These are phyloP conservation scores for Corniculantispora saksenae DNA, from an alignment of 2,329 filamentous ascomycete genomes.

Conservation along the genomic window DNA sequence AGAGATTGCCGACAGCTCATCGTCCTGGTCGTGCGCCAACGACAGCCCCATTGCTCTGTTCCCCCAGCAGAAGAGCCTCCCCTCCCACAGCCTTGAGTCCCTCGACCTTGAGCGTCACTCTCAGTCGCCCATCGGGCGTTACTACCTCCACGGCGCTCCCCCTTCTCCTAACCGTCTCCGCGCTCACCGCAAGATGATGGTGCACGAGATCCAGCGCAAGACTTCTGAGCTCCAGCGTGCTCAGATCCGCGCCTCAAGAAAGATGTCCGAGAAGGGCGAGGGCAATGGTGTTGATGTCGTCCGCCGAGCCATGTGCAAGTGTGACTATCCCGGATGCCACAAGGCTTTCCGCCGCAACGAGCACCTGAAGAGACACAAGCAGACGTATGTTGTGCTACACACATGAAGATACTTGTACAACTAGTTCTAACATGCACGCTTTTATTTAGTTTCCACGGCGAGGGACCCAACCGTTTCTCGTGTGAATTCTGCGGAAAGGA, in stretches of 20 bases:
- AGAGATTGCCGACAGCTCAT: slow-evolving; percentile 38
- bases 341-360: slow-evolving; percentile 55
- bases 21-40: slow-evolving; percentile 42
- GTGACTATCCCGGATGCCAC: slow-evolving; percentile 47
- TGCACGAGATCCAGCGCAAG: slow-evolving; percentile 46
- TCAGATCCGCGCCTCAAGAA: slow-evolving; percentile 38
- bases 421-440: slow-evolving; percentile 7
- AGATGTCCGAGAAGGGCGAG: slow-evolving; percentile 32
- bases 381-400: slow-evolving; percentile 43
- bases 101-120: slow-evolving; percentile 40
- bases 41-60: slow-evolving; percentile 45
- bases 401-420: not conserved
- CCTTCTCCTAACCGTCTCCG: slow-evolving; percentile 36
- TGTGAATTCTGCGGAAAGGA: slow-evolving; percentile 47
- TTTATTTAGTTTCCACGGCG: slow-evolving; percentile 36
- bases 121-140: slow-evolving; percentile 35
- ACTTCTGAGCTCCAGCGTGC: slow-evolving; percentile 45
- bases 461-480: slow-evolving; percentile 40
- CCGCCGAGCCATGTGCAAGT: slow-evolving; percentile 45
- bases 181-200: slow-evolving; percentile 41
- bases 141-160: slow-evolving; percentile 33
- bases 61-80: slow-evolving; percentile 32
- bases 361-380: slow-evolving; percentile 57
- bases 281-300: slow-evolving; percentile 36
- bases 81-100: slow-evolving; percentile 33